A percentile compares a stretch with the other conserved stretches of the same genome.
These are phyloP conservation scores for Periconia sp. DNA, from an alignment of 2,329 filamentous ascomycete genomes.

Conservation along the genomic window DNA sequence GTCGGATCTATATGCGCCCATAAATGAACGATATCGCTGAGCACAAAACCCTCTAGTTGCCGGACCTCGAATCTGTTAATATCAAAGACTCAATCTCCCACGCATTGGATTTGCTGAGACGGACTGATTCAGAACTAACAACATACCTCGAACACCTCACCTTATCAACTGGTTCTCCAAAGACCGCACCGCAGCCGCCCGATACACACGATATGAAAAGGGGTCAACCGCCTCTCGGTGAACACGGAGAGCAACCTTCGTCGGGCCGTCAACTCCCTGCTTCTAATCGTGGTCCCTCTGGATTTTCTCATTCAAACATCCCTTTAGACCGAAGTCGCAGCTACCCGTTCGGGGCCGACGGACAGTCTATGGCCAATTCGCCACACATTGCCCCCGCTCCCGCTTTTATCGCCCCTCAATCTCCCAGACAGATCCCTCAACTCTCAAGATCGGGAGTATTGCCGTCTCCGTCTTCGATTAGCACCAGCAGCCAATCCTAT, in stretches of 20 bases:
- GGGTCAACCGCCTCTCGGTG: slow-evolving; percentile 22
- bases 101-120: slow-evolving; percentile 27
- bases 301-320: slow-evolving; percentile 13
- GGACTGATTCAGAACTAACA: slow-evolving; percentile 20
- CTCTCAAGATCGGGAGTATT: slow-evolving; percentile 22
- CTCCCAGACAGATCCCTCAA: slow-evolving; percentile 29
- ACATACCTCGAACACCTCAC: slow-evolving; percentile 17
- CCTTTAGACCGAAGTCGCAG: slow-evolving; percentile 22
- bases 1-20: neutral
- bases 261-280: slow-evolving; percentile 15
- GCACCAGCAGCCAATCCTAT: slow-evolving; percentile 16
- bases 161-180: slow-evolving; percentile 12
- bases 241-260: slow-evolving; percentile 24
- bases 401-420: slow-evolving; percentile 32
- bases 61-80: slow-evolving; percentile 10
- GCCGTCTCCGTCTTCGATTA: slow-evolving; percentile 36
- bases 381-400: slow-evolving; percentile 40
- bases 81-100: slow-evolving; percentile 22
- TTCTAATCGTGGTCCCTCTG: slow-evolving; percentile 14
- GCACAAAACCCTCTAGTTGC: slow-evolving; percentile 14
- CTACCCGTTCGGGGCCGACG: slow-evolving; percentile 18
- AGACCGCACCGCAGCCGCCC: slow-evolving; percentile 13
- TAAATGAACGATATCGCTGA: slow-evolving; percentile 8
- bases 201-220: slow-evolving; percentile 25
- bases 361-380: slow-evolving; percentile 16